A percentile compares a stretch with the other conserved stretches of the same genome.
These are phyloP conservation scores for Huntiella bhutanensis DNA, from an alignment of 2,329 filamentous ascomycete species.

Conservation along the genomic window DNA sequence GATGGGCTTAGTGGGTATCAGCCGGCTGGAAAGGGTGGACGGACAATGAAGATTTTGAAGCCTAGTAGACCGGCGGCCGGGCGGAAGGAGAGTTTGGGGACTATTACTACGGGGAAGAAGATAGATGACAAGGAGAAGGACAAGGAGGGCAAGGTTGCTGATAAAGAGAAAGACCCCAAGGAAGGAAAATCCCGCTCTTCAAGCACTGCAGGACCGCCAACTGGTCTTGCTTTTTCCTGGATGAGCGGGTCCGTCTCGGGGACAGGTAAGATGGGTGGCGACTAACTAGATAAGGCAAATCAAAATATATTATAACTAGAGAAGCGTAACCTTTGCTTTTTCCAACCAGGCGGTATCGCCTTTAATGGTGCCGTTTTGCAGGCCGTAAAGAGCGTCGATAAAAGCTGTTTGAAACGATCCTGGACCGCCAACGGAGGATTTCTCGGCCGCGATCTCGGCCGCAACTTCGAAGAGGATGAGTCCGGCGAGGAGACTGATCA, in stretches of 20 bases:
- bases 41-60: conserved; percentile 81
- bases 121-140: too few relatives aligned
- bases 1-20: conserved; percentile 43
- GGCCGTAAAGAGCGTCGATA: conserved; percentile 46
- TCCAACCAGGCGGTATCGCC: conserved; percentile 33
- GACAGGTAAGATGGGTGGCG: too few relatives aligned
- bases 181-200: too few relatives aligned
- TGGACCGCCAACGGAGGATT: conserved; percentile 51
- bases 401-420: conserved; percentile 77
- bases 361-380: conserved; percentile 28
- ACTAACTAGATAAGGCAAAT: too few relatives aligned
- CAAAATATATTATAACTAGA: too few relatives aligned
- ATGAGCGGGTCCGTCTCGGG: too few relatives aligned
- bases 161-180: too few relatives aligned
- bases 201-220: too few relatives aligned
- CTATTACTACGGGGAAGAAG: too few relatives aligned
- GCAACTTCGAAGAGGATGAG: conserved; percentile 59
- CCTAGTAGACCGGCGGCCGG: conserved; percentile 35
- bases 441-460: conserved; percentile 49
- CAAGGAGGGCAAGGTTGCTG: too few relatives aligned
- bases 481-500: conserved; percentile 55
- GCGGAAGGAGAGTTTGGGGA: too few relatives aligned
- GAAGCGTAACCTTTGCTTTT: conserved; percentile 17
- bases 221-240: too few relatives aligned
- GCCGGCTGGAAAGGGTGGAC: conserved; percentile 38